Conservation (phyloP, 2,329 filamentous ascomycete species). For the Zelopaecilomyces penicillatus region DNA sequence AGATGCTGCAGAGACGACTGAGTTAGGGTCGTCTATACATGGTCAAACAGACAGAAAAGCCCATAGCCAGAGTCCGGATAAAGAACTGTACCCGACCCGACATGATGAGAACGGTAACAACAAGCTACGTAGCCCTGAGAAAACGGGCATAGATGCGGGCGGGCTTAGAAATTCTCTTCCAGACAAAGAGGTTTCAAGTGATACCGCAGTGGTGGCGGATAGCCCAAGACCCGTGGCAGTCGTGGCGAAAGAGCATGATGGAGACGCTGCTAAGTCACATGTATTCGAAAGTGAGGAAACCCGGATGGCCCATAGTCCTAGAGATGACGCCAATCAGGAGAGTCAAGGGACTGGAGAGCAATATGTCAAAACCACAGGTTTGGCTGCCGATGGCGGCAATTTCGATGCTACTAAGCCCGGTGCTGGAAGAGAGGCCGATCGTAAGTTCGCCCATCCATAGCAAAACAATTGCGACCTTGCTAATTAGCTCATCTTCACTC, state of each 20-base stretch:
- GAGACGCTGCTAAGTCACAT: constrained; percentile 18
- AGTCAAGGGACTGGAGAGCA: constrained; percentile 45
- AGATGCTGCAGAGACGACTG: no score
- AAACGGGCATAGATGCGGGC: no score
- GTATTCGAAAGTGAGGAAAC: not conserved
- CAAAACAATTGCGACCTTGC: not conserved
- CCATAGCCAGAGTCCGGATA: no score
- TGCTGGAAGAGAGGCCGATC: constrained; percentile 57
- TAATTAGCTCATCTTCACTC: not conserved
- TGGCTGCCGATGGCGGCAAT: constrained; percentile 57
- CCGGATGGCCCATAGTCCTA: not conserved
- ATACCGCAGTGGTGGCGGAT: not conserved
- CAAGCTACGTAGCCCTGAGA: no score
- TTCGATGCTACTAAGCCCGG: constrained; percentile 58
- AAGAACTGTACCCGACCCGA: no score
- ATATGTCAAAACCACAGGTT: constrained; percentile 48
- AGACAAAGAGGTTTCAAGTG: no score
- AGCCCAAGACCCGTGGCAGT: constrained; percentile 23
- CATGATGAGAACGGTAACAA: no score
- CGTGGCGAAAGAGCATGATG: constrained; percentile 25
- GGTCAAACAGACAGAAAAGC: no score
- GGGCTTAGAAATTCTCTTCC: no score
- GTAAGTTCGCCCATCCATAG: constrained; percentile 32
- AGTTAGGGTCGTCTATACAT: no score
- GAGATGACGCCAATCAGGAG: constrained; percentile 15